A percentile compares a stretch with the other conserved stretches of the same genome.
These are phyloP conservation scores for Candida nemodendra DNA, from an alignment of 805 yeast species.

Conservation along the genomic window DNA sequence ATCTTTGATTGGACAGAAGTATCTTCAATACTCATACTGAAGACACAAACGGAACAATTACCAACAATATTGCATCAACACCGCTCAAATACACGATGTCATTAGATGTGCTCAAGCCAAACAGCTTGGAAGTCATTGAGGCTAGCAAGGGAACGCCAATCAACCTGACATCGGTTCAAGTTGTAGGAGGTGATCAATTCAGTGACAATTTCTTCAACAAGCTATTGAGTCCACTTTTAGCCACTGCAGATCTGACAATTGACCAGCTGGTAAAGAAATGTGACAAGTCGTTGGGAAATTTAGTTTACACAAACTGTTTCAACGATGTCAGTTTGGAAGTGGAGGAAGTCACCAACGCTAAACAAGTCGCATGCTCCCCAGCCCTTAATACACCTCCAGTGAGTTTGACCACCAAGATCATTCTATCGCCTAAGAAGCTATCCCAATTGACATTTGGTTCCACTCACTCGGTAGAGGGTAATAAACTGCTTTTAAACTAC, in stretches of 20 bases:
- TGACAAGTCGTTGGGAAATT: conserved; percentile 18
- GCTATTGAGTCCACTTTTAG: conserved; percentile 44
- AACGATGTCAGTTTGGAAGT: conserved; percentile 23
- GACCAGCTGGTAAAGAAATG: conserved; percentile 36
- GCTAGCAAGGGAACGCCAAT: conserved; percentile 24
- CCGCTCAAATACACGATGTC: conserved; percentile 1
- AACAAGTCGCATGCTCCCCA: conserved; percentile 3
- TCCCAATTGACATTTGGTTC: conserved; percentile 35
- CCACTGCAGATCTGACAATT: conserved; percentile 38
- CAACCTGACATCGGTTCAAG: conserved; percentile 29
- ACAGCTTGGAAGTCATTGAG: conserved; percentile 15
- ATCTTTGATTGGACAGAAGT: not conserved
- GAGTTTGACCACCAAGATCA: conserved; percentile 32
- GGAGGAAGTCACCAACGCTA: conserved; percentile 13
- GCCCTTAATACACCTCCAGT: conserved; percentile 27
- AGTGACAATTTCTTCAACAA: conserved; percentile 44
- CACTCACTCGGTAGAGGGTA: conserved; percentile 34
- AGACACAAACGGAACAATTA: too few relatives aligned
- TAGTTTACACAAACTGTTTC: conserved; percentile 30
- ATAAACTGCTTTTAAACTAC: conserved; percentile 34
- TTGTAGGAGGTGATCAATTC: conserved; percentile 31
- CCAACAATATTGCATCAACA: not conserved
- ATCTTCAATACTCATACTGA: too few relatives aligned
- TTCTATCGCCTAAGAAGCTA: conserved; percentile 32
- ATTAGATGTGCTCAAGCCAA: conserved; percentile 1